Base-by-base conservation (phyloP, 306 rosid genomes). In the Vigna hirtella region DNA sequence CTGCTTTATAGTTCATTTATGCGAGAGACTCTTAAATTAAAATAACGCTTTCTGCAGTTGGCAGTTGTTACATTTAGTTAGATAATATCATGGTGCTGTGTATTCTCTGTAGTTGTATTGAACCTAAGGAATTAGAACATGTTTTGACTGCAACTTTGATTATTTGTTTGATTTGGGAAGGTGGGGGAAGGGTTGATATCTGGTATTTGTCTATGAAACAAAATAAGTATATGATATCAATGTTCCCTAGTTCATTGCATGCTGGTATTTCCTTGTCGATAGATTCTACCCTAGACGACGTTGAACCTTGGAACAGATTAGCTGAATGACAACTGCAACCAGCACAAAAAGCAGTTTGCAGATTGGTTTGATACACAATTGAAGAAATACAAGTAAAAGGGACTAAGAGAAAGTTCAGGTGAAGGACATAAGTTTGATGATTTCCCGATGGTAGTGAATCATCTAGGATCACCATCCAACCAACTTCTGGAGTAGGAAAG, bases 91-190 rank as follows among this genome's bases (percentile, higher is more conserved):
- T 34, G 15, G 53, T 50, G 24, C 9, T 20, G 64, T 30, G 62
- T 56, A 68, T 56, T 78, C 67, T 57, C 28, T 28, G 66, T 52
- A 40, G 73, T 51, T 38, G 56, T 5, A 5, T 55, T 67, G 49
- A 57, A 47, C 45, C 70, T 47, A 45, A n/a, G 58, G 48, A 78
- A 40, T 69, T 69, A 53, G 67, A 20, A 48, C 51, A 47, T 56
- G 61, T 13, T 78, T 43, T 8, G 13, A 10, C 56, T 45, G 74
- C 42, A 32, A 9, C 57, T 55, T 24, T 52, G 26, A 24, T 30
- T 42, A 4, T 14, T 10, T 50, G 0, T 16, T 70, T 49, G 45
- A 8, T 9, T 42, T 42, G 47, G 45, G 47, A 42, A 42, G 47
- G 47, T n/a, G 14, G 13, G 22, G 18, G 20, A 4, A 1, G 65